Conservation (phyloP, 352 stramenopile species). For the Pythium myriotylum region DNA sequence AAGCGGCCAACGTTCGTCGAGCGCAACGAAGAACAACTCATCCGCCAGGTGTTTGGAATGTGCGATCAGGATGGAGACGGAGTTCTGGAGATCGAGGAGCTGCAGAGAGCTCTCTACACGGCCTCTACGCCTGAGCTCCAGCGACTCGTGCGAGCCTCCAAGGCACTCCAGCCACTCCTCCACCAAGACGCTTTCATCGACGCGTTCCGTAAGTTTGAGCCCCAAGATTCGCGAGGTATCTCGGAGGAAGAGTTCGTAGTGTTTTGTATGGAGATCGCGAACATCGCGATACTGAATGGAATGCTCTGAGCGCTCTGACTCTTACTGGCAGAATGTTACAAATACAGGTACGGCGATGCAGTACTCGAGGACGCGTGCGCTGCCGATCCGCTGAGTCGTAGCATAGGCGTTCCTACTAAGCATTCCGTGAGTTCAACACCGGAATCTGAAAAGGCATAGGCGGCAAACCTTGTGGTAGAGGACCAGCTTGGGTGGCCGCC, state of each 20-base stretch:
- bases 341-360: constrained; percentile 6
- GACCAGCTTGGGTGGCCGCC: no score
- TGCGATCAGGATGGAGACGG: constrained; percentile 65
- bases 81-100: constrained; percentile 62
- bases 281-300: constrained; percentile 47
- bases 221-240: constrained; percentile 59
- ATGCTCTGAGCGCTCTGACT: constrained; percentile 26
- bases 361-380: neutral
- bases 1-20: constrained; percentile 14
- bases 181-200: constrained; percentile 63
- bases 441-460: no score
- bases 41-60: constrained; percentile 55
- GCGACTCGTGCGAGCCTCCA: constrained; percentile 44
- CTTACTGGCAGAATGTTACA: constrained; percentile 4
- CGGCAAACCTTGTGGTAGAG: no score
- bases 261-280: constrained; percentile 72
- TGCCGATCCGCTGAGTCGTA: neutral
- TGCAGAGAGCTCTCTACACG: constrained; percentile 46
- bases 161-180: constrained; percentile 58
- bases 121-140: constrained; percentile 31
- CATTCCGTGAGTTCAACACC: neutral
- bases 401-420: constrained; percentile 1
- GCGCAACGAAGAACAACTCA: constrained; percentile 43
- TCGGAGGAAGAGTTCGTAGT: constrained; percentile 70
- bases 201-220: constrained; percentile 64